Evolutionary conservation across 495 filamentous ascomycete genomes (phyloP).

Genomic region (Glonium stellatum): DNA sequence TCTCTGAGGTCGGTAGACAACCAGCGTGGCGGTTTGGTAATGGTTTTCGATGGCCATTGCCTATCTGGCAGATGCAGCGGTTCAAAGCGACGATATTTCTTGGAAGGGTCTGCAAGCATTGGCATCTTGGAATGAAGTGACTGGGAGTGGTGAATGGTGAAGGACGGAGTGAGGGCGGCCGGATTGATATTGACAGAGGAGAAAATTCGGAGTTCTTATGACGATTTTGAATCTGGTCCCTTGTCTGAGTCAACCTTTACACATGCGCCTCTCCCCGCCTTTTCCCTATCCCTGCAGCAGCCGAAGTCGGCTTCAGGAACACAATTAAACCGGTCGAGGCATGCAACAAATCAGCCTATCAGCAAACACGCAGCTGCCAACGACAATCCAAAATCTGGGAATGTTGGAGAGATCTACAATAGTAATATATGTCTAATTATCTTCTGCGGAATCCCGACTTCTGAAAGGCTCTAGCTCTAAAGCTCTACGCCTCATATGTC

Average conservation of each 20-base stretch:
- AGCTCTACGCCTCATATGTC: too few relatives aligned
- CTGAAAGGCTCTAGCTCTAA: too few relatives aligned
- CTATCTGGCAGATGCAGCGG: slow-evolving; percentile 77
- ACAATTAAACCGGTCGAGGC: too few relatives aligned
- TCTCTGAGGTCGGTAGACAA: slow-evolving; percentile 40
- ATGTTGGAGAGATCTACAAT: too few relatives aligned
- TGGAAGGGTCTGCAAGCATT: slow-evolving; percentile 92
- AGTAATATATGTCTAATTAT: too few relatives aligned
- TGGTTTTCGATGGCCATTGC: slow-evolving; percentile 72
- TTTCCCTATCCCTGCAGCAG: neutral
- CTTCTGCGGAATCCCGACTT: too few relatives aligned
- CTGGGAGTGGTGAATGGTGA: neutral
- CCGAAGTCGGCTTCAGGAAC: neutral
- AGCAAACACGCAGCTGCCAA: neutral
- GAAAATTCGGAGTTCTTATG: neutral
- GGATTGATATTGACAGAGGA: neutral
- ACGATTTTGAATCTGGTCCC: neutral
- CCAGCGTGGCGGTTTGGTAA: slow-evolving; percentile 42
- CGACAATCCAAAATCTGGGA: neutral
- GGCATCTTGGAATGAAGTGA: slow-evolving; percentile 18
- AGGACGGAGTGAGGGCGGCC: neutral
- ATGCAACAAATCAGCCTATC: too few relatives aligned
- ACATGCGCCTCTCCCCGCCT: neutral
- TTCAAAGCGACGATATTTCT: slow-evolving; percentile 76
- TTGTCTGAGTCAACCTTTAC: neutral